Percentiles rank a stretch among this genome's conserved stretches.
Evolutionary conservation across 306 rosid genomes (phyloP).

Genomic region (Trifolium fragiferum): DNA sequence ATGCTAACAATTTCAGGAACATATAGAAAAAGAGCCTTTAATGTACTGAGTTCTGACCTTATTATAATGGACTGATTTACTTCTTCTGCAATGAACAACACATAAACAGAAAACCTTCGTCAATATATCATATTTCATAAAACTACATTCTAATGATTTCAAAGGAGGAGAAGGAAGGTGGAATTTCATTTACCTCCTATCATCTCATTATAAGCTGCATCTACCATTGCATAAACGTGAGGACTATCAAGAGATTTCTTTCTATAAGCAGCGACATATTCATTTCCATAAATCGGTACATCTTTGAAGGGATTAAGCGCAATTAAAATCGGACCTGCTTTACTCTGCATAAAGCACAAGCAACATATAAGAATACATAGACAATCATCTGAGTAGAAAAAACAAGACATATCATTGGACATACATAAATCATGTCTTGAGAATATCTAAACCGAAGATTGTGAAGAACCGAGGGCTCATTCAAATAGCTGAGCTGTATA

Average conservation of each 20-base stretch:
- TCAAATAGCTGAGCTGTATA: constrained; percentile 84
- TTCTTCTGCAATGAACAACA: constrained; percentile 71
- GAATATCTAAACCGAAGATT: constrained; percentile 79
- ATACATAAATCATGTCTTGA: constrained; percentile 81
- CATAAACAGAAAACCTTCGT: constrained; percentile 45
- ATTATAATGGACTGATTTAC: constrained; percentile 88
- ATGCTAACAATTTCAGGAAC: constrained; percentile 28
- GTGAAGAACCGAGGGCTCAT: constrained; percentile 88
- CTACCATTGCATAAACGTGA: constrained; percentile 81
- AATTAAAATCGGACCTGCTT: constrained; percentile 88
- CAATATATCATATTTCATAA: constrained; percentile 29
- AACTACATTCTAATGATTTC: constrained; percentile 26
- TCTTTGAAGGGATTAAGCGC: constrained; percentile 92
- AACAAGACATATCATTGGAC: constrained; percentile 46
- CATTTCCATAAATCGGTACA: constrained; percentile 68
- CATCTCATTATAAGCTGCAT: constrained; percentile 84
- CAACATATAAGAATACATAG: constrained; percentile 40
- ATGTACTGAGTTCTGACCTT: constrained; percentile 69
- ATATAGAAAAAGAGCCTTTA: constrained; percentile 36
- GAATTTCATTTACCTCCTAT: constrained; percentile 62
- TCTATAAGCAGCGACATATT: constrained; percentile 63
- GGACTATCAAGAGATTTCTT: constrained; percentile 64
- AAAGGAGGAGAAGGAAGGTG: constrained; percentile 29
- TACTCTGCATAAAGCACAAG: constrained; percentile 66
- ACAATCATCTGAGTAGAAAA: constrained; percentile 33